Percentiles rank a stretch among this genome's conserved stretches.
phyloP scores from a whole-genome alignment of 2,329 filamentous ascomycete genomes.

The Bimuria novae-zelandiae region DNA sequence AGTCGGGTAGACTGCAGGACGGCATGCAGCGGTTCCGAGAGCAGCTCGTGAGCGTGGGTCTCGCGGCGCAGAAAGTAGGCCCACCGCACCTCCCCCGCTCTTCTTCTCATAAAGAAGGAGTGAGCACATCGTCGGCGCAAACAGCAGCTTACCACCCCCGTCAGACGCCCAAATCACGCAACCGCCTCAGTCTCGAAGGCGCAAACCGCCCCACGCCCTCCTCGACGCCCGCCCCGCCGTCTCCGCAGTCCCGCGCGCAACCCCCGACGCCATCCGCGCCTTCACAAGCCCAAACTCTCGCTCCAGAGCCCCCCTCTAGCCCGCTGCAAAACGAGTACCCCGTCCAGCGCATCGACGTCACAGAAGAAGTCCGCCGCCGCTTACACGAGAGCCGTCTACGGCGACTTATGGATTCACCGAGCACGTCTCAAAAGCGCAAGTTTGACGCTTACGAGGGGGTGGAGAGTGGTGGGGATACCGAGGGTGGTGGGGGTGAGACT shows the following conservation, averaged over 20 bases:
- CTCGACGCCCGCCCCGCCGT: slow-evolving; percentile 1
- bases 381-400: slow-evolving; percentile 36
- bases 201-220: slow-evolving; percentile 10
- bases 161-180: slow-evolving; percentile 22
- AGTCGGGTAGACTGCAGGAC: slow-evolving; percentile 39
- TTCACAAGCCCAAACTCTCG: background rate
- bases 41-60: slow-evolving; percentile 32
- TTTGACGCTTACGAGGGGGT: slow-evolving; percentile 30
- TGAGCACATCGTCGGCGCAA: background rate
- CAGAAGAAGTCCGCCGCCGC: slow-evolving; percentile 39
- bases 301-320: slow-evolving; percentile 19
- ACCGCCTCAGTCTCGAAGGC: slow-evolving; percentile 36
- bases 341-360: slow-evolving; percentile 37
- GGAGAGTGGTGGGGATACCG: slow-evolving; percentile 22
- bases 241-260: slow-evolving; percentile 12
- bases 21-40: slow-evolving; percentile 41
- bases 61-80: slow-evolving; percentile 30
- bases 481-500: slow-evolving; percentile 24
- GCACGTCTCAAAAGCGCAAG: slow-evolving; percentile 42
- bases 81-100: background rate
- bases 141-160: slow-evolving; percentile 17
- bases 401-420: slow-evolving; percentile 38
- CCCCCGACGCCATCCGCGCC: slow-evolving; percentile 21
- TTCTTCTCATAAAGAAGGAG: background rate
- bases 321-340: slow-evolving; percentile 25